Evolutionary conservation across 495 filamentous ascomycete genomes (phyloP), one percentile per base, ranked within the genome.

Genomic region (Penicillium roqueforti): DNA sequence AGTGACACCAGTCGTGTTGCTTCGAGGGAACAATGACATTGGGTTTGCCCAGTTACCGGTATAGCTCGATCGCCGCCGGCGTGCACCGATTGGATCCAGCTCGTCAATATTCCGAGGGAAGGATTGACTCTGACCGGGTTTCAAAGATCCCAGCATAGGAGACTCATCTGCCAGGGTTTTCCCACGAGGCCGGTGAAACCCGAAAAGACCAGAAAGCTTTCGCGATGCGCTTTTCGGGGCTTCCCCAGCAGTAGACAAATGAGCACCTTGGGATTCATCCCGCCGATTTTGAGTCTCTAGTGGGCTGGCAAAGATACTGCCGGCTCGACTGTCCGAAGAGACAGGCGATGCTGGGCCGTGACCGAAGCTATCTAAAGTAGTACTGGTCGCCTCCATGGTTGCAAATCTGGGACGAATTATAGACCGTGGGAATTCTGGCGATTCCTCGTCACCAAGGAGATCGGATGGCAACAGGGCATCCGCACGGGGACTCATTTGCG

Each of bases 401-500:
- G 75, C 59, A 39, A 75, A 73, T 55, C 71, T 52, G 61, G 60
- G 69, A 62, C 50, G 67, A 56, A 56, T 72, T 60, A 65, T 63
- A 61, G 60, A 76, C 53, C 54, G 62, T 50, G 54, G 82, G 71
- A 71, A 78, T 75, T 67, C 74, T 1, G 83, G 79, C 6, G 77
- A 76, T 53, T 91, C 89, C 41, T 92, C 89, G 54, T 91, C 82
- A 3, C 87, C 70, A 57, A 95, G 83, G 50, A 95, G 82, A 56
- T 88, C 87, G 1, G 88, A 90, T 20, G 90, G 90, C 22, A 95
- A 72, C 23, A 93, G 75, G 20, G 86, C 77, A 45, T 88, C 82
- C 8, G 90, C 90, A 11, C 87, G 87, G 23, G 90, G 90, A 58
- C 89, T 92, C 68, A 93, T 87, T 28, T 88, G 86, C 18, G 83